A percentile compares a stretch with the other conserved stretches of the same genome.
These are phyloP conservation scores for Digitaria exilis DNA, from an alignment of 202 grass and related monocot species.

Conservation along the genomic window DNA sequence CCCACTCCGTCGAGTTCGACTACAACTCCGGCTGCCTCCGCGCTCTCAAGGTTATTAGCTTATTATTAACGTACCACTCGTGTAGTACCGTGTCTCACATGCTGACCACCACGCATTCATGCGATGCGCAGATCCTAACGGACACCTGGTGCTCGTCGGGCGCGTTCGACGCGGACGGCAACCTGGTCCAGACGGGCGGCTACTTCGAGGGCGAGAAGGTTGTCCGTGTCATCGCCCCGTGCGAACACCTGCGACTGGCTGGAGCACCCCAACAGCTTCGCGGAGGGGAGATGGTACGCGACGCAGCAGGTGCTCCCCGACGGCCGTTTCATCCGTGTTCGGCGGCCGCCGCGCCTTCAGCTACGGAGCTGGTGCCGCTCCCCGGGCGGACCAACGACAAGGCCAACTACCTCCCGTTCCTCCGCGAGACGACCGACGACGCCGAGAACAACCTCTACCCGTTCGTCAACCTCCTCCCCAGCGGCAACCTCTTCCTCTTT, in stretches of 20 bases:
- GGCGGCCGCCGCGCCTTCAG: conserved; percentile 82
- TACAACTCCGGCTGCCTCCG: conserved; percentile 58
- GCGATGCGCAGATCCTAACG: conserved; percentile 21
- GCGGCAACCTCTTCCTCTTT: conserved; percentile 88
- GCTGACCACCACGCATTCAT: no score
- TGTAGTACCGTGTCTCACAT: no score
- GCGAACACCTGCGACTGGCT: conserved; percentile 73
- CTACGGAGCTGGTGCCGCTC: conserved; percentile 58
- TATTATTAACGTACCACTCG: no score
- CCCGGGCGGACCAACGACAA: conserved; percentile 43
- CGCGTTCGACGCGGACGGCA: conserved; percentile 61
- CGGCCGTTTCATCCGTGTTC: conserved; percentile 66
- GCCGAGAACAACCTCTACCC: conserved; percentile 98
- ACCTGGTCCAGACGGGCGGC: conserved; percentile 77
- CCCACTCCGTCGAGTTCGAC: conserved; percentile 84
- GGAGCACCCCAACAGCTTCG: conserved; percentile 57
- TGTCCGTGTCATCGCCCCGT: conserved; percentile 52
- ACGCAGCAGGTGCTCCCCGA: conserved; percentile 70
- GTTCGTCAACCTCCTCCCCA: conserved; percentile 86
- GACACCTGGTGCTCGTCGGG: conserved; percentile 91
- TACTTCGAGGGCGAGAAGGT: conserved; percentile 62
- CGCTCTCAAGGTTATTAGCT: no score
- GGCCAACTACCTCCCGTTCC: conserved; percentile 41
- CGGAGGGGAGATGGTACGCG: conserved; percentile 71
- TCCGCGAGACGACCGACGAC: conserved; percentile 71